Conservation (phyloP, 2,329 filamentous ascomycete genomes). For the Leptosphaerulina australis region DNA sequence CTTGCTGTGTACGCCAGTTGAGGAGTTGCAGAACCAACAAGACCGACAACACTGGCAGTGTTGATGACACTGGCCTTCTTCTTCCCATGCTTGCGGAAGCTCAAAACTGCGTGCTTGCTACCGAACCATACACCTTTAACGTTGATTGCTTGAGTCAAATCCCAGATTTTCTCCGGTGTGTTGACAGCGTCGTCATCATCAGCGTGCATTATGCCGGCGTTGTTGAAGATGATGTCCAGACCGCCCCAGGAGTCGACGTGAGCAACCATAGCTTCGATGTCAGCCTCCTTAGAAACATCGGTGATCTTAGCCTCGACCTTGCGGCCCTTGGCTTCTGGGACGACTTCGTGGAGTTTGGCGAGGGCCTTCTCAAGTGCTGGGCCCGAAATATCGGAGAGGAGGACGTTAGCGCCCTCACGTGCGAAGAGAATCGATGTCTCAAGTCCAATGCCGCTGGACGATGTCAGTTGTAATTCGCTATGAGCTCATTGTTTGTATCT, state of each 20-base stretch:
- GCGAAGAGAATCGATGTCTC: constrained; percentile 90
- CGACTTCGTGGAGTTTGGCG: constrained; percentile 74
- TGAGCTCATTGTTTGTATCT: background rate
- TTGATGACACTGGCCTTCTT: constrained; percentile 84
- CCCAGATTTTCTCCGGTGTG: constrained; percentile 91
- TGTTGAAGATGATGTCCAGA: constrained; percentile 94
- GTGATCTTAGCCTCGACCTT: constrained; percentile 68
- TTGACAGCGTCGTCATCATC: constrained; percentile 70
- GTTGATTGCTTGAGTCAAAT: constrained; percentile 91
- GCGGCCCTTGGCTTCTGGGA: constrained; percentile 57
- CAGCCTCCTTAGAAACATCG: constrained; percentile 85
- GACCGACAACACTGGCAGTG: constrained; percentile 85
- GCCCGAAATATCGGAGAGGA: constrained; percentile 84
- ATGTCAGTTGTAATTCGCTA: constrained; percentile 23
- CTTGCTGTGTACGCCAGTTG: constrained; percentile 92
- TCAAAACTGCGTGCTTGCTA: constrained; percentile 86
- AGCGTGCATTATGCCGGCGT: constrained; percentile 95
- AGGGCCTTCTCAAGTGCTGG: constrained; percentile 77
- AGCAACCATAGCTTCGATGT: constrained; percentile 77
- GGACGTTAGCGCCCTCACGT: constrained; percentile 82
- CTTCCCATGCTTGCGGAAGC: constrained; percentile 81
- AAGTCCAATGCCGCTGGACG: constrained; percentile 80
- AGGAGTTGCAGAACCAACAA: constrained; percentile 84
- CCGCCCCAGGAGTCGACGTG: constrained; percentile 83
- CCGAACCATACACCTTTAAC: constrained; percentile 99